phyloP scores from a whole-genome alignment of 192 early-diverging fungal species.

The Coemansia sp. region DNA sequence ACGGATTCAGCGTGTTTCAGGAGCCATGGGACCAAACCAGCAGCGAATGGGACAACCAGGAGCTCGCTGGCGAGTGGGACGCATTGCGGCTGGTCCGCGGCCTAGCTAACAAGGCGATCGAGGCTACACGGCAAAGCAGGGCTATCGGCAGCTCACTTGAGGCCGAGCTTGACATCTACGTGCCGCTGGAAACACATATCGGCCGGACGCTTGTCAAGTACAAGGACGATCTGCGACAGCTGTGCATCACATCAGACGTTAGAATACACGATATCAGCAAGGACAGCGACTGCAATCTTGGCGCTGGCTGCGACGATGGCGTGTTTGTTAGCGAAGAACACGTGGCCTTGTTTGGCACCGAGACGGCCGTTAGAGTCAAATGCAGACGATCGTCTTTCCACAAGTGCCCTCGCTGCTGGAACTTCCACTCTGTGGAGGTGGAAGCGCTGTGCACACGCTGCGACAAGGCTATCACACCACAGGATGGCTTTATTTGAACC shows the following conservation, averaged over 20 bases:
- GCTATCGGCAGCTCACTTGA: constrained; percentile 52
- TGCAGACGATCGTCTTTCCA: constrained; percentile 55
- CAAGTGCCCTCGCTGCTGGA: constrained; percentile 85
- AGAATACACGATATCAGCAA: constrained; percentile 14
- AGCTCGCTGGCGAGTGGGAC: constrained; percentile 40
- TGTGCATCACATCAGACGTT: constrained; percentile 34
- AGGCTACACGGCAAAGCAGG: constrained; percentile 39
- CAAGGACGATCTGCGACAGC: constrained; percentile 26
- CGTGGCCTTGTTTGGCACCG: constrained; percentile 19
- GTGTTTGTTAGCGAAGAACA: constrained; percentile 15
- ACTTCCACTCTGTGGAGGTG: constrained; percentile 53
- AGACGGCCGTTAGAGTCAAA: constrained; percentile 41
- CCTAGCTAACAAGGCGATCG: constrained; percentile 44
- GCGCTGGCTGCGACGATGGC: not conserved
- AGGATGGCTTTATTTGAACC: too few species aligned
- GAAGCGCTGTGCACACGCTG: constrained; percentile 66
- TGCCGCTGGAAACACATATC: constrained; percentile 25
- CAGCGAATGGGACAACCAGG: constrained; percentile 25
- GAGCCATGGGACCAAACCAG: constrained; percentile 58
- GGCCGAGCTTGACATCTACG: constrained; percentile 40
- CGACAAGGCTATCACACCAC: constrained; percentile 9
- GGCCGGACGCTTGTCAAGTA: constrained; percentile 24
- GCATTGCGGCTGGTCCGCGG: constrained; percentile 37
- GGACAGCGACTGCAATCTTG: not conserved
- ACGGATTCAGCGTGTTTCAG: constrained; percentile 59